A percentile compares a stretch with the other conserved stretches of the same genome.
Evolutionary conservation across 1,139 yeast genomes (phyloP).

Genomic region (Magnusiomyces ingens): DNA sequence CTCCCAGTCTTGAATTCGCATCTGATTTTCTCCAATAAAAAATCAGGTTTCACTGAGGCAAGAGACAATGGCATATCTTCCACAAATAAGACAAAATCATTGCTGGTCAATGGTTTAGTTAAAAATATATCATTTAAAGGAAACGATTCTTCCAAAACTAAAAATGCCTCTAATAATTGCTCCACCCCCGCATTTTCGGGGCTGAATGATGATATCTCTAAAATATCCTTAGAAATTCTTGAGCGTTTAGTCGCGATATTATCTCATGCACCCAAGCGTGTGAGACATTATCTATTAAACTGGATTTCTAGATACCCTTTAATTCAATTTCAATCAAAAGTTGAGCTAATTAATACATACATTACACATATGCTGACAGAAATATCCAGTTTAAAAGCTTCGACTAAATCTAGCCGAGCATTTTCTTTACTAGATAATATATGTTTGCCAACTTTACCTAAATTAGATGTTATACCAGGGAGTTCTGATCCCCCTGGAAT

Average conservation of each 20-base stretch:
- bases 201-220: conserved; percentile 7
- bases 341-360: conserved; percentile 35
- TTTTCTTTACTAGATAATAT: background rate
- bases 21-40: conserved; percentile 20
- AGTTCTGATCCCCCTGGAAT: background rate
- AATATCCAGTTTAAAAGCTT: background rate
- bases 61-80: background rate
- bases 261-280: conserved; percentile 42
- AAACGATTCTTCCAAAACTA: conserved; percentile 1
- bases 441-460: conserved; percentile 3
- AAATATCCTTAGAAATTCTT: conserved; percentile 53
- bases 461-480: background rate
- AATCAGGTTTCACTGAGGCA: no score
- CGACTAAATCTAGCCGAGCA: background rate
- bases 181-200: conserved; percentile 1
- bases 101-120: conserved; percentile 3
- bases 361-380: conserved; percentile 32
- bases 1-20: conserved; percentile 27
- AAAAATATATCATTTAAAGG: background rate
- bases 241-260: conserved; percentile 62
- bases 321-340: conserved; percentile 24
- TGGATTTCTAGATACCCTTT: conserved; percentile 48
- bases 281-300: conserved; percentile 44
- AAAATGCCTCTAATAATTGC: background rate
- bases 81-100: background rate